A percentile compares a stretch with the other conserved stretches of the same genome.
Evolutionary conservation across 306 rosid genomes (phyloP).

Genomic region (Potentilla sterilis): DNA sequence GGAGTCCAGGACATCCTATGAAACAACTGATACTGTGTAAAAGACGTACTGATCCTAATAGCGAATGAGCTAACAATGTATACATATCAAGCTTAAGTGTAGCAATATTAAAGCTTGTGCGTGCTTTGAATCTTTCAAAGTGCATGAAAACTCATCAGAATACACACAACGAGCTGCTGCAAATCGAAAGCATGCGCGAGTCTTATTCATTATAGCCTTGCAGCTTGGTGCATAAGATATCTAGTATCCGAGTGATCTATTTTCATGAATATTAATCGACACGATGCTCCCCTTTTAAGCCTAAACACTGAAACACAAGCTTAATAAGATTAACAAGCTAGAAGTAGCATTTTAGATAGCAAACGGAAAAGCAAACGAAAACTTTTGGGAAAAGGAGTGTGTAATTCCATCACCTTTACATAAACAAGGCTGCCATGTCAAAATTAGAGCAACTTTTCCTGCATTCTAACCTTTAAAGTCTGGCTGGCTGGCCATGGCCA

Average conservation of each 20-base stretch:
- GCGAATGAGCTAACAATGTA: background rate
- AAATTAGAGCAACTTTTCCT: constrained; percentile 83
- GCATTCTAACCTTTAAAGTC: constrained; percentile 48
- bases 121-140: constrained; percentile 17
- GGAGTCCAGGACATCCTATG: background rate
- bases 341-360: constrained; percentile 30
- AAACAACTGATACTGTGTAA: background rate
- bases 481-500: constrained; percentile 51
- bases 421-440: constrained; percentile 88
- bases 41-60: background rate
- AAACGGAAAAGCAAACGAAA: constrained; percentile 49
- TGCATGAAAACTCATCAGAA: background rate
- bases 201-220: constrained; percentile 9
- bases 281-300: constrained; percentile 27
- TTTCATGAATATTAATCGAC: constrained; percentile 17
- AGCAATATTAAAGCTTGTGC: background rate
- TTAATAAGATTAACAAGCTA: constrained; percentile 19
- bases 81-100: background rate
- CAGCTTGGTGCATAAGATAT: constrained; percentile 37
- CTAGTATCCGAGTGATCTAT: background rate
- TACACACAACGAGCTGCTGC: constrained; percentile 8
- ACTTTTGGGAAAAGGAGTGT: constrained; percentile 64
- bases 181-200: constrained; percentile 1
- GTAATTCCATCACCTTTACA: constrained; percentile 79
- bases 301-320: constrained; percentile 18